Base-by-base conservation (phyloP, 805 yeast genomes). In the Metschnikowia orientalis region DNA sequence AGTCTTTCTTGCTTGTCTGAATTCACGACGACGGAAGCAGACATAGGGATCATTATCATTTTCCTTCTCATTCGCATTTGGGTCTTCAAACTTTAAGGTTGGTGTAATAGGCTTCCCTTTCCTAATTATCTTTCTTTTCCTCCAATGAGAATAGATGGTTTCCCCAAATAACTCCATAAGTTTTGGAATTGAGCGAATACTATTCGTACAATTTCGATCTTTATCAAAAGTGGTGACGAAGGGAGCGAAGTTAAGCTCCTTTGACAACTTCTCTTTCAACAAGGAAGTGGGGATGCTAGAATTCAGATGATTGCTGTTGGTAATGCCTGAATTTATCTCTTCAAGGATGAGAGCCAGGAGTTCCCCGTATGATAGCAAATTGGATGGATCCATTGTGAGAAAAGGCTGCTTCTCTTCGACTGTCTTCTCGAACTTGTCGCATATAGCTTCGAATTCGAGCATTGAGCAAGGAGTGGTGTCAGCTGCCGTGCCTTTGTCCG, bases 1-100 rank as follows among this genome's bases (percentile, higher is more conserved):
- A 0, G 98, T 92, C 57, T 92, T 92, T 57, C 98, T 81, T 18
- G 94, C 92, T 54, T 85, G 97, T 45, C 98, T 77, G 44, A 87
- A 81, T 53, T 89, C 97, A 57, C 98, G 81, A 46, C 96, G 79
- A 51, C 98, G 76, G 68, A 92, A 92, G 63, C 97, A 87, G 24
- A 87, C 81, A 57, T 92, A 92, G 2, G 98, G 97, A 57, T 92
- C 97, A 39, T 74, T 75, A 50, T 89, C 97, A 37, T 66, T 65
- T 50, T 89, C 97, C 51, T 88, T 88, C 38, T 86, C 92, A 35
- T 75, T 76, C 6, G 70, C 70, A 43, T 56, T 63, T 15, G 85
- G 85, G 47, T 85, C 89, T 61, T 89, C 97, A 55, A 85, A 88
- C 55, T 79, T 84, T 31, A 92, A 66, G 10, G 70, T 57, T 4